Base-by-base conservation (phyloP, 371 early-diverging fungal species). In the Mucor ambiguus region DNA sequence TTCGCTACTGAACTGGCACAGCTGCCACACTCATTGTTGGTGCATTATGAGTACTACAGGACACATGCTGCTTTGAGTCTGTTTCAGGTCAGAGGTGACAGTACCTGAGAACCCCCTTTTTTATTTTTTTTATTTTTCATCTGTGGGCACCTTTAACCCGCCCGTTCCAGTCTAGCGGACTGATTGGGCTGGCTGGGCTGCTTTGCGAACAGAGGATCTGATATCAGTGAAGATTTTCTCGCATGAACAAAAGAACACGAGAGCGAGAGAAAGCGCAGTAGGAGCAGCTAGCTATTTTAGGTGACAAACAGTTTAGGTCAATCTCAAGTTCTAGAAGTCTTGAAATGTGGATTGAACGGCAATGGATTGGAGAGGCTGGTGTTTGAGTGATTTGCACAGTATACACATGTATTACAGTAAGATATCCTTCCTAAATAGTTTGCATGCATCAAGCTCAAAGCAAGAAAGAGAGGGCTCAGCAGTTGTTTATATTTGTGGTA, bases 381-480 rank as follows among this genome's bases (percentile, higher is more conserved):
- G 28, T 52, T 52, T 28, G 12, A 35, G 12, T 52, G 16, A 11
- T 46, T 46, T 46, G 46, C 46, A 46, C 18, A 49, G 4, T 12
- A 52, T 52, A 0, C 14, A n/a, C 26, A 52, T 28, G 52, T 52
- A 52, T 24, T 49, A 49, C 49, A 49, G 49, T 49, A 18, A 49
- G 49, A 20, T 9, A 26, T 26, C 26, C 49, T 49, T 52, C 52
- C 52, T 26, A 52, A 52, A 52, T 26, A 28, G 52, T 22, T 52
- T 52, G 52, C 52, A 52, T 33, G 57, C 57, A 56, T 9, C n/a
- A 56, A 56, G 56, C 29, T 32, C 12, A 37, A 49, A 49, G 35
- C n/a, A 49, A 32, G 48, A 52, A 32, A 54, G 18, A 55, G n/a
- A 56, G 12, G 65, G 65, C 64, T 63, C 57, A 56, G 64, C 57